Conservation (phyloP, 768 basidiomycete genomes). For the Galerina marginata region DNA sequence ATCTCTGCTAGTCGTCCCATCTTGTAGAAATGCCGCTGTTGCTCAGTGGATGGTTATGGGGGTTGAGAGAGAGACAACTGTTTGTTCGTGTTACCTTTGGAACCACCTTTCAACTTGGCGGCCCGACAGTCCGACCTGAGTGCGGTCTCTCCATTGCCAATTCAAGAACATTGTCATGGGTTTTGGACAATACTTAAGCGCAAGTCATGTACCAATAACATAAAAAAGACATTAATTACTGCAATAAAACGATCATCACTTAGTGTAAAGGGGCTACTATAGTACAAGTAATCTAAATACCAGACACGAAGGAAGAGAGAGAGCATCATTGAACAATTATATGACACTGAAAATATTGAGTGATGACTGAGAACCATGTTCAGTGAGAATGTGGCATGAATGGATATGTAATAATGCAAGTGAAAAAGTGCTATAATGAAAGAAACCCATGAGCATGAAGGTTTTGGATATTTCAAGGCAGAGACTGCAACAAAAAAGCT, state of each 20-base stretch:
- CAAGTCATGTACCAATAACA: too few species aligned
- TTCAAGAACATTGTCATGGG: too few species aligned
- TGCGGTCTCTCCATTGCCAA: background rate
- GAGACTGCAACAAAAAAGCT: background rate
- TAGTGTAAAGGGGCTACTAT: too few species aligned
- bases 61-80: conserved; percentile 4
- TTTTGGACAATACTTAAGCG: too few species aligned
- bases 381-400: background rate
- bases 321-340: background rate
- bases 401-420: conserved; percentile 14
- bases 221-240: too few species aligned
- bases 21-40: conserved; percentile 4
- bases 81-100: conserved; percentile 15
- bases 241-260: too few species aligned
- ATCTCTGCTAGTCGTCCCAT: conserved; percentile 98
- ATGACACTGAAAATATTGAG: background rate
- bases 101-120: background rate
- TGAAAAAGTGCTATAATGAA: conserved; percentile 1
- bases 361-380: background rate
- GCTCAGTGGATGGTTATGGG: background rate
- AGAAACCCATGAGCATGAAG: background rate
- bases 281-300: background rate
- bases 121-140: background rate
- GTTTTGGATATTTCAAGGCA: background rate
- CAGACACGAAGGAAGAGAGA: background rate